These are phyloP conservation scores for Trypanosoma boissoni DNA, from an alignment of 208 protist species.

Conservation along the genomic window DNA sequence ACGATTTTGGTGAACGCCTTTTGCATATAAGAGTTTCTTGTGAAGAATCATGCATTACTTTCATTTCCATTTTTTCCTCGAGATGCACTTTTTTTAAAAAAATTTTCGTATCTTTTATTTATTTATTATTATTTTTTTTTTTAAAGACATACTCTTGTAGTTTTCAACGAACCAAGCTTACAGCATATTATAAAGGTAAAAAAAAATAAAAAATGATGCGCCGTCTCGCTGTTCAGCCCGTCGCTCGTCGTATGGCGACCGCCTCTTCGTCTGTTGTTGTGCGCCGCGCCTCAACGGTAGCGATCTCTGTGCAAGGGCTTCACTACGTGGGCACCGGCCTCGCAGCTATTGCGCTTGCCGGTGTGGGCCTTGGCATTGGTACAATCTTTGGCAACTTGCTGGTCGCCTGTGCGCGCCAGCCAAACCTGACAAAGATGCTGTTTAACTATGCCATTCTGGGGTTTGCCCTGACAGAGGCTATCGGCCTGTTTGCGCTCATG, in stretches of 20 bases:
- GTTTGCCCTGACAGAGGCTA: slow-evolving; percentile 84
- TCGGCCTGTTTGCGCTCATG: slow-evolving; percentile 84
- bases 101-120: neutral
- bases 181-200: slow-evolving; percentile 16
- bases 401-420: slow-evolving; percentile 69
- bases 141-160: too few relatives aligned
- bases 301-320: slow-evolving; percentile 67
- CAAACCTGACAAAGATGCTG: slow-evolving; percentile 74
- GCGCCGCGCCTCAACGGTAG: slow-evolving; percentile 60
- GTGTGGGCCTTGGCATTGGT: slow-evolving; percentile 36
- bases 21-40: too few relatives aligned
- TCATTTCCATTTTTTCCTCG: too few relatives aligned
- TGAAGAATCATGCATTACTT: too few relatives aligned
- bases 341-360: slow-evolving; percentile 63
- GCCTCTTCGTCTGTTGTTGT: slow-evolving; percentile 37
- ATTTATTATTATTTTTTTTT: slow-evolving; percentile 15
- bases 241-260: slow-evolving; percentile 25
- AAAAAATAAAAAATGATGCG: slow-evolving; percentile 49
- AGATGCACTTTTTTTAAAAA: too few relatives aligned
- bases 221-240: slow-evolving; percentile 41
- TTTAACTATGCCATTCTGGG: slow-evolving; percentile 86
- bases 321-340: slow-evolving; percentile 79
- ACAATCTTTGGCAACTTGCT: slow-evolving; percentile 69
- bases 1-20: neutral
- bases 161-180: too few relatives aligned